These are phyloP conservation scores for Nepenthes gracilis DNA, from an alignment of 148 eudicot species.

Conservation along the genomic window DNA sequence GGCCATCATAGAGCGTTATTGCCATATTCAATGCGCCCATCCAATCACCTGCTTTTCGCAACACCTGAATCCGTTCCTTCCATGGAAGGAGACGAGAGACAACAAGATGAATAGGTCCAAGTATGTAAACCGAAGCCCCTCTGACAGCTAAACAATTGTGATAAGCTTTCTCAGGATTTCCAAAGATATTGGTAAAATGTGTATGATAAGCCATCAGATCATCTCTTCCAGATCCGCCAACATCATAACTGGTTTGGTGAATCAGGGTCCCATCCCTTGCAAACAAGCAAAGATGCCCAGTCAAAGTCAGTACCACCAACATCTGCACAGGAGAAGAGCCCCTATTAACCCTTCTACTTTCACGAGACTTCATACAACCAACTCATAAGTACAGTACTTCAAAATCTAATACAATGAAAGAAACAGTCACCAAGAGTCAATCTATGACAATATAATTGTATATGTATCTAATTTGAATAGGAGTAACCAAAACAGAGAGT, in stretches of 20 bases:
- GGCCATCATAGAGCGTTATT: slow-evolving; percentile 81
- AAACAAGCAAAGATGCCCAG: slow-evolving; percentile 73
- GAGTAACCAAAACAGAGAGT: not conserved
- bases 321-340: slow-evolving; percentile 29
- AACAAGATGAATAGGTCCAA: slow-evolving; percentile 62
- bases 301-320: slow-evolving; percentile 74
- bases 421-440: not conserved
- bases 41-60: slow-evolving; percentile 94
- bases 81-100: slow-evolving; percentile 84
- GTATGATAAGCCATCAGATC: slow-evolving; percentile 73
- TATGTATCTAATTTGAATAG: too few species aligned
- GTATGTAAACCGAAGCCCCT: slow-evolving; percentile 78
- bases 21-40: slow-evolving; percentile 98
- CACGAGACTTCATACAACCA: not conserved
- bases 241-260: slow-evolving; percentile 73
- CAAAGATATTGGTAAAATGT: slow-evolving; percentile 55
- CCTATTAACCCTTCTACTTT: not conserved
- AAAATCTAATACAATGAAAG: not conserved
- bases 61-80: slow-evolving; percentile 83
- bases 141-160: slow-evolving; percentile 78
- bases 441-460: not conserved
- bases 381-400: not conserved
- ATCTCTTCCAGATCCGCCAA: slow-evolving; percentile 54
- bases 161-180: slow-evolving; percentile 91
- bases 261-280: slow-evolving; percentile 79